These are phyloP conservation scores for Ploettnerulaceae sp. DNA, from an alignment of 2,329 filamentous ascomycete genomes.

Conservation along the genomic window DNA sequence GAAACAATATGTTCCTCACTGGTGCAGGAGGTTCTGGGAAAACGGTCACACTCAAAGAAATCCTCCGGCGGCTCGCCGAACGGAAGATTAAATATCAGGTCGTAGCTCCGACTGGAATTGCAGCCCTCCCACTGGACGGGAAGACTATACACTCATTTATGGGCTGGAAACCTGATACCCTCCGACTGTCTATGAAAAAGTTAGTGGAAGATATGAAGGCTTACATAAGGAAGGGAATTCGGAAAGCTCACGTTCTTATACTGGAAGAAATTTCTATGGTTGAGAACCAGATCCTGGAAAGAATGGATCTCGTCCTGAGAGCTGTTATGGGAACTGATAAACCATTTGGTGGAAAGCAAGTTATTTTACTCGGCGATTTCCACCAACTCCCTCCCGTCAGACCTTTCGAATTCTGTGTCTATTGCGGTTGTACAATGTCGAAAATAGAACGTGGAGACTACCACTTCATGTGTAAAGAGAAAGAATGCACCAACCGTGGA, in stretches of 20 bases:
- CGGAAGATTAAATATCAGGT: constrained; percentile 21
- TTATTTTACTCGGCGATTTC: constrained; percentile 31
- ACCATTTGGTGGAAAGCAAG: constrained; percentile 30
- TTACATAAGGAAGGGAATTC: constrained; percentile 6
- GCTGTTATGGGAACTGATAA: constrained; percentile 1
- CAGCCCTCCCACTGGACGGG: constrained; percentile 27
- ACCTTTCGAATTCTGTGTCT: constrained; percentile 26
- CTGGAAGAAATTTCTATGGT: constrained; percentile 33
- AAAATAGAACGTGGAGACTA: constrained; percentile 9
- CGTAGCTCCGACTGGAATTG: constrained; percentile 28
- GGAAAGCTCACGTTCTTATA: constrained; percentile 19
- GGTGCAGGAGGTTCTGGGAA: constrained; percentile 31
- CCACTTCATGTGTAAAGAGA: not conserved
- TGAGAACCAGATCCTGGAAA: constrained; percentile 28
- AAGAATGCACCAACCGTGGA: constrained; percentile 3
- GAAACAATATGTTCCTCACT: constrained; percentile 30
- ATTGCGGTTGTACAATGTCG: constrained; percentile 17
- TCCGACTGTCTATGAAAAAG: constrained; percentile 11
- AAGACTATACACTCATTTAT: constrained; percentile 27
- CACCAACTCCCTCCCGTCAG: constrained; percentile 31
- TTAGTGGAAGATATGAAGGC: constrained; percentile 9
- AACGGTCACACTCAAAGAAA: constrained; percentile 25
- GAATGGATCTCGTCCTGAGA: constrained; percentile 24
- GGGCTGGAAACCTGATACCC: constrained; percentile 29
- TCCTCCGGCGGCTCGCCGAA: constrained; percentile 15